Conservation (phyloP, 441 rosid species). For the Erysimum pusillum region DNA sequence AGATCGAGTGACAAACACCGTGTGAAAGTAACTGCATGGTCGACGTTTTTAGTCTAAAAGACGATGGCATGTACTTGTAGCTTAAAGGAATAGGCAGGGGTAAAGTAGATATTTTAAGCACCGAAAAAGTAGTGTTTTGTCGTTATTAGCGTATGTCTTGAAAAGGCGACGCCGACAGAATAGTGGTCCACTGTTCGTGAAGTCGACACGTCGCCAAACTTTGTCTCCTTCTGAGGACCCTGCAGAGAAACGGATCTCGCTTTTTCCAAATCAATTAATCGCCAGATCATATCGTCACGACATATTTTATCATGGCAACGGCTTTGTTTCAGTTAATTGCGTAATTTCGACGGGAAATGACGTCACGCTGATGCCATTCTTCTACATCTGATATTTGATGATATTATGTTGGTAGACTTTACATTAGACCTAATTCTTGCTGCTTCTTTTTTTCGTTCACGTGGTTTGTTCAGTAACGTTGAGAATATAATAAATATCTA, state of each 20-base stretch:
- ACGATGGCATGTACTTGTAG: slow-evolving; percentile 28
- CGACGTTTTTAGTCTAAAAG: slow-evolving; percentile 16
- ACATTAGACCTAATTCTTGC: slow-evolving; percentile 37
- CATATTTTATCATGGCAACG: slow-evolving; percentile 3
- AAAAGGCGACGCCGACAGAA: slow-evolving; percentile 51
- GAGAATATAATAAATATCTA: slow-evolving; percentile 27
- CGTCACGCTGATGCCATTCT: slow-evolving; percentile 36
- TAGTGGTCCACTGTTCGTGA: slow-evolving; percentile 41
- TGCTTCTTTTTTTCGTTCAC: slow-evolving; percentile 25
- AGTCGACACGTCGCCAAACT: slow-evolving; percentile 42
- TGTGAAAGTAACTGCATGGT: slow-evolving; percentile 40
- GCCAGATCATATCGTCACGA: slow-evolving; percentile 24
- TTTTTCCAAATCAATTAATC: slow-evolving; percentile 37
- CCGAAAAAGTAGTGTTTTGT: slow-evolving; percentile 46
- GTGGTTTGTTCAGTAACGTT: slow-evolving; percentile 40
- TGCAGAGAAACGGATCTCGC: not conserved
- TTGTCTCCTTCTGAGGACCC: slow-evolving; percentile 41
- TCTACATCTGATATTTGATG: slow-evolving; percentile 7
- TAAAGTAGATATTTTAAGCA: not conserved
- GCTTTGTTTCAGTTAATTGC: not conserved
- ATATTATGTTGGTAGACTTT: slow-evolving; percentile 24
- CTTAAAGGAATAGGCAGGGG: slow-evolving; percentile 15
- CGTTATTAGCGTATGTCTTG: slow-evolving; percentile 44
- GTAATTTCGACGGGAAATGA: slow-evolving; percentile 28
- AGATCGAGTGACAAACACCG: slow-evolving; percentile 36